Percentiles rank a stretch among this genome's conserved stretches.
Evolutionary conservation across 2,329 filamentous ascomycete species (phyloP).

Genomic region (Aspergillus alliaceus): DNA sequence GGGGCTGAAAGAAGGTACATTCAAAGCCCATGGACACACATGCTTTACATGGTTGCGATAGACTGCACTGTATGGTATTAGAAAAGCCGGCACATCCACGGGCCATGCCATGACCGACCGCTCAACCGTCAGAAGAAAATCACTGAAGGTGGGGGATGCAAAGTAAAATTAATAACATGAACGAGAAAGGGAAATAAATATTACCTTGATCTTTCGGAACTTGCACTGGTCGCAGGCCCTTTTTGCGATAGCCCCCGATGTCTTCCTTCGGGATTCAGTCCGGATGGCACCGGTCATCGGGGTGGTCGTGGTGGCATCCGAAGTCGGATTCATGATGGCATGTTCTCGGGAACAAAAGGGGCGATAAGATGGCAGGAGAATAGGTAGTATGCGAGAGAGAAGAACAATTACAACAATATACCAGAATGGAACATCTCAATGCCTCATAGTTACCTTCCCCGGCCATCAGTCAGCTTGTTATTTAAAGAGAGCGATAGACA

Average conservation of each 20-base stretch:
- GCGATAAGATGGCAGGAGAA: neutral
- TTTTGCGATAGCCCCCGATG: conserved; percentile 25
- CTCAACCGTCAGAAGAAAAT: neutral
- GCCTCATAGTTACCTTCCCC: neutral
- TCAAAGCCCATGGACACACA: conserved; percentile 41
- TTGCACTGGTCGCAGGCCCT: conserved; percentile 47
- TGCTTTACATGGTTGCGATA: conserved; percentile 39
- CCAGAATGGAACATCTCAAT: neutral
- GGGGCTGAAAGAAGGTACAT: conserved; percentile 43
- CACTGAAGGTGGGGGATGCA: neutral
- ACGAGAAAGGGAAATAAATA: conserved; percentile 1
- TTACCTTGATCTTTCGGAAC: conserved; percentile 39
- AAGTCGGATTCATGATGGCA: conserved; percentile 26
- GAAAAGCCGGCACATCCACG: conserved; percentile 2
- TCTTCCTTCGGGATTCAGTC: conserved; percentile 23
- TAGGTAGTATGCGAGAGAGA: neutral
- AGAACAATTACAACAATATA: neutral
- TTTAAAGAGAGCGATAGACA: neutral
- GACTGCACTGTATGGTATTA: conserved; percentile 33
- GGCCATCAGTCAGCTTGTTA: neutral
- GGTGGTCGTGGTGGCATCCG: conserved; percentile 20
- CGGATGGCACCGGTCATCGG: conserved; percentile 23
- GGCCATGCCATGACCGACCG: neutral
- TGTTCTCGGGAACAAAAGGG: conserved; percentile 13
- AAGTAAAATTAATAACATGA: neutral